Evolutionary conservation across 2,329 filamentous ascomycete species (phyloP).

Genomic region (Graphiopsis chlorocephala): DNA sequence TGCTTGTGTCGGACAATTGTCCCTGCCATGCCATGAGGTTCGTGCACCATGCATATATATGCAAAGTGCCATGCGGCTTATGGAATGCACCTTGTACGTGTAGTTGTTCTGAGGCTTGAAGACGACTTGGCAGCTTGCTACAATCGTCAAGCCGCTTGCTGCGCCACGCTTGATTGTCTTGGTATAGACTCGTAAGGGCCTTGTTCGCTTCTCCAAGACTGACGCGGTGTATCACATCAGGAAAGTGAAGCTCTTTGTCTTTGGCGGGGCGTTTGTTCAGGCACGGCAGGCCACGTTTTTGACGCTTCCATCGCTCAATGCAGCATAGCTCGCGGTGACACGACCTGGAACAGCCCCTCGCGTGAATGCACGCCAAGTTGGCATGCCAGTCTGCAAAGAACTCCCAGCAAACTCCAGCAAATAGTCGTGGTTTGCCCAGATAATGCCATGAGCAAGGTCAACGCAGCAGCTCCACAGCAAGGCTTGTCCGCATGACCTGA

Average conservation of each 20-base stretch:
- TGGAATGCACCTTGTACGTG: not conserved
- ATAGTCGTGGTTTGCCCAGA: constrained; percentile 12
- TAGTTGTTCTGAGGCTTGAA: not conserved
- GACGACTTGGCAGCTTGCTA: constrained; percentile 3
- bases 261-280: not conserved
- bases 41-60: not conserved
- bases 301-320: not conserved
- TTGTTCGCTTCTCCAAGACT: not conserved
- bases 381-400: constrained; percentile 10
- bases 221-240: not conserved
- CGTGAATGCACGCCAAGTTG: constrained; percentile 11
- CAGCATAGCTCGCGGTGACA: not conserved
- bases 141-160: constrained; percentile 9
- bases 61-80: not conserved
- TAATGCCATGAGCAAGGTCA: constrained; percentile 8
- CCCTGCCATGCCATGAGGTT: not conserved
- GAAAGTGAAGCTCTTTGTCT: constrained; percentile 9
- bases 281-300: constrained; percentile 2
- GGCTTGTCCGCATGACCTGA: constrained; percentile 15
- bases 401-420: constrained; percentile 3
- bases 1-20: not conserved
- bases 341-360: constrained; percentile 3
- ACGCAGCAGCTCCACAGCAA: constrained; percentile 9
- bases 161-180: constrained; percentile 9
- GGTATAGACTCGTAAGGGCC: not conserved